Conservation (phyloP, 352 stramenopile genomes). For the Pythium insidiosum region DNA sequence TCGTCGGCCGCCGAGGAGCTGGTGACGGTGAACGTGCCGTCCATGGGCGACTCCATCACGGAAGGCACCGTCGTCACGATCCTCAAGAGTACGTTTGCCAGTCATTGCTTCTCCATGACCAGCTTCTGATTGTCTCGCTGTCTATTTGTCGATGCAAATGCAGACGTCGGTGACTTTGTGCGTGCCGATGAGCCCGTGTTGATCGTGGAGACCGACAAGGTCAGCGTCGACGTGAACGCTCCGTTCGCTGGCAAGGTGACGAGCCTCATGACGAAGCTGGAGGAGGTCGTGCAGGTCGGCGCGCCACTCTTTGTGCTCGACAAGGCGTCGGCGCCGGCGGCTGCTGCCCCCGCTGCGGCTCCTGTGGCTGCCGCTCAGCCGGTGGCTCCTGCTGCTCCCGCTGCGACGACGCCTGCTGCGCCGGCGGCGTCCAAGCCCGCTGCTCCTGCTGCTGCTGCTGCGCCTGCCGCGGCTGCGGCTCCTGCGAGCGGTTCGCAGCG, state of each 20-base stretch:
- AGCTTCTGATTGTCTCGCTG: background rate
- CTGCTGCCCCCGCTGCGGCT: constrained; percentile 12
- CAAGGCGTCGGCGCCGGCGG: constrained; percentile 49
- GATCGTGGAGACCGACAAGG: constrained; percentile 98
- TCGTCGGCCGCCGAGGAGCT: constrained; percentile 27
- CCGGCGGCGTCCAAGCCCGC: constrained; percentile 16
- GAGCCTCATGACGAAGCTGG: constrained; percentile 90
- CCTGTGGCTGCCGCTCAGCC: constrained; percentile 11
- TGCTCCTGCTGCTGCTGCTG: constrained; percentile 17
- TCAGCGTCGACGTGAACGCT: constrained; percentile 90
- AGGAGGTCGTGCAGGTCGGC: constrained; percentile 96
- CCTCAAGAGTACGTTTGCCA: constrained; percentile 47
- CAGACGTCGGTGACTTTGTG: constrained; percentile 93
- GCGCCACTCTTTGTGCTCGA: constrained; percentile 88
- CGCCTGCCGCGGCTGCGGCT: constrained; percentile 14
- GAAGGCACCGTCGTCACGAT: constrained; percentile 95
- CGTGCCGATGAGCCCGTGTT: constrained; percentile 94
- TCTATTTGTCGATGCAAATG: background rate
- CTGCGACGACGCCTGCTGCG: constrained; percentile 11
- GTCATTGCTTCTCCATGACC: background rate
- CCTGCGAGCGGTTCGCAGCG: constrained; percentile 6
- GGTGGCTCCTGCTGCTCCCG: constrained; percentile 12
- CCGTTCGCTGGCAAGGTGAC: constrained; percentile 87
- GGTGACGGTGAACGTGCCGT: constrained; percentile 80
- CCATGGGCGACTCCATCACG: constrained; percentile 95